Conservation (phyloP, 2,329 filamentous ascomycete genomes). For the Zymoseptoria pseudotritici region DNA sequence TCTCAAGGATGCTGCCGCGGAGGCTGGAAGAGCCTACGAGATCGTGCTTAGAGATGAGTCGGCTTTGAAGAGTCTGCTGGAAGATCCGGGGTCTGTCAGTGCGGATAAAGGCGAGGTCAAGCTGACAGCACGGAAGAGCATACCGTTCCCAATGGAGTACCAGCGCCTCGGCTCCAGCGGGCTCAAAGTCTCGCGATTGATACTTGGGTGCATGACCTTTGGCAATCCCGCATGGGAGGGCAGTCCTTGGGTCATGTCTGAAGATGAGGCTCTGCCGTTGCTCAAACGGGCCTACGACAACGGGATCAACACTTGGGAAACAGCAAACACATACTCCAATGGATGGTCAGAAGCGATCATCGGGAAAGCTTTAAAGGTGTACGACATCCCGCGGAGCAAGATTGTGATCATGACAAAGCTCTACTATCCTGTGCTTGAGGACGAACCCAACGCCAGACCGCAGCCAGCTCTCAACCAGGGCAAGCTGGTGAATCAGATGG, state of each 20-base stretch:
- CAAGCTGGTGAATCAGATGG: slow-evolving; percentile 42
- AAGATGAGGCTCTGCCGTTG: slow-evolving; percentile 43
- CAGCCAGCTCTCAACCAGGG: slow-evolving; percentile 4
- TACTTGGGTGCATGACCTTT: slow-evolving; percentile 50
- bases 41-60: no score
- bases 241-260: slow-evolving; percentile 29
- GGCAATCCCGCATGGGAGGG: slow-evolving; percentile 39
- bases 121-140: no score
- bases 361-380: slow-evolving; percentile 58
- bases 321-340: slow-evolving; percentile 54
- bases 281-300: slow-evolving; percentile 57
- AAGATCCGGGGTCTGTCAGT: no score
- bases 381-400: slow-evolving; percentile 57
- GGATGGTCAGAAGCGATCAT: slow-evolving; percentile 60
- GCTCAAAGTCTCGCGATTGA: slow-evolving; percentile 50
- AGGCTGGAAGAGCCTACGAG: no score
- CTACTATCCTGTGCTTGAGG: slow-evolving; percentile 41
- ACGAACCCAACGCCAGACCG: slow-evolving; percentile 12
- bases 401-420: slow-evolving; percentile 61
- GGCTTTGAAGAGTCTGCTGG: no score
- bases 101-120: no score
- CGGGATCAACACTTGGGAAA: slow-evolving; percentile 55
- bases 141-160: no score
- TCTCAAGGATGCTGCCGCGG: no score
- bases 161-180: no score